Evolutionary conservation across 2,329 filamentous ascomycete species (phyloP), one percentile per base, ranked within the genome.

Genomic region (Calonectria crousiana): DNA sequence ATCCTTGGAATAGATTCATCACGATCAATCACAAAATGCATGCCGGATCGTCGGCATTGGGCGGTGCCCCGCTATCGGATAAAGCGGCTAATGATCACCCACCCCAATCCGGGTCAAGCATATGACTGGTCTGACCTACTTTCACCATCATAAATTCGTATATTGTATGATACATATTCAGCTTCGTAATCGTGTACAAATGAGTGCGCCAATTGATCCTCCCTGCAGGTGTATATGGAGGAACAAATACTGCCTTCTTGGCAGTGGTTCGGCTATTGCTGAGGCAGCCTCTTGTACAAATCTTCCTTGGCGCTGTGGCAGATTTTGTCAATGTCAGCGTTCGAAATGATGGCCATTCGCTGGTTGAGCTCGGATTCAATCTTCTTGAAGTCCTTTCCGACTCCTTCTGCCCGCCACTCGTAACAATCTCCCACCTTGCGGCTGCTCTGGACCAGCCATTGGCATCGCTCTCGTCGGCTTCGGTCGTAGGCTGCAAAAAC

Each of bases 401-500:
- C 72, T 0, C 77, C 77, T 0, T 71, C 67, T 0, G 87, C 80
- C 64, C 87, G 79, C 82, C 87, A 86, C 75, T 90, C 83, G 78
- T 90, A 89, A 16, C 88, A 72, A 69, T 84, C 80, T 0, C 77
- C 77, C 16, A 79, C 65, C 79, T 88, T 23, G 20, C 88, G 84
- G 71, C 89, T 91, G 65, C 86, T 90, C 6, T 84, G 82, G 0
- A 91, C 88, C 0, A 91, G 80, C 79, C 85, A 86, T 72, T 90
- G 88, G 11, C 85, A 87, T 11, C 90, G 82, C 13, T 87, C 85
- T 4, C 89, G 52, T 2, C 52, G 52, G 30, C 20, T 23, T n/a
- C 23, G 14, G 32, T 56, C 52, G n/a, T 56, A 56, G 20, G 20
- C 52, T 20, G n/a, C 18, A 14, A 56, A 56, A 13, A 20, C 52